Evolutionary conservation across 75 land plant species (phyloP).

Genomic region (Cunninghamia lanceolata): DNA sequence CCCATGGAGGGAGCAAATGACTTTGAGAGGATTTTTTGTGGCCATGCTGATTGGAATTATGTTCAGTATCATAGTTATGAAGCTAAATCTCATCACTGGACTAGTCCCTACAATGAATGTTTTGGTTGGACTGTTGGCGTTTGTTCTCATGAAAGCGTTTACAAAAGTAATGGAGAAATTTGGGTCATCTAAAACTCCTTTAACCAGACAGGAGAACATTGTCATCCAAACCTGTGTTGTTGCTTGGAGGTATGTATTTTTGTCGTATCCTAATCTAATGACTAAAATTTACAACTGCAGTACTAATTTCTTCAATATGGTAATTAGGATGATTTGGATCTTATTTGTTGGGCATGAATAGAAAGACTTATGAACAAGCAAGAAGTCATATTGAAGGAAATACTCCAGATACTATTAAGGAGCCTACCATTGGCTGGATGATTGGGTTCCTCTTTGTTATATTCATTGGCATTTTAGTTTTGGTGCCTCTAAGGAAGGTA

Average conservation of each 20-base stretch:
- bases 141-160: slow-evolving; percentile 60
- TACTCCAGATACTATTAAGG: slow-evolving; percentile 51
- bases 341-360: no score
- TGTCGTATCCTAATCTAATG: no score
- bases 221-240: no score
- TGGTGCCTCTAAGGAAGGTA: slow-evolving; percentile 93
- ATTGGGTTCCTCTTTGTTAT: slow-evolving; percentile 61
- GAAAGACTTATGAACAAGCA: slow-evolving; percentile 47
- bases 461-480: slow-evolving; percentile 73
- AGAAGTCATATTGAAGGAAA: slow-evolving; percentile 63
- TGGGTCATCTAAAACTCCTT: slow-evolving; percentile 52
- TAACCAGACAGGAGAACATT: slow-evolving; percentile 88
- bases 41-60: slow-evolving; percentile 56
- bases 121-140: slow-evolving; percentile 80
- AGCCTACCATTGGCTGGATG: slow-evolving; percentile 85
- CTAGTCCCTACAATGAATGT: slow-evolving; percentile 82
- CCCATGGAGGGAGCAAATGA: slow-evolving; percentile 71
- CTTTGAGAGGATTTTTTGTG: slow-evolving; percentile 54
- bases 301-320: no score
- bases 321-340: no score
- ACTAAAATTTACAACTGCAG: no score
- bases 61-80: slow-evolving; percentile 78
- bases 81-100: slow-evolving; percentile 79
- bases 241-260: slow-evolving; percentile 56
- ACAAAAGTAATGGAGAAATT: slow-evolving; percentile 42